Evolutionary conservation across 139 green algal genomes (phyloP).

Genomic region (Parachlorella kessleri): DNA sequence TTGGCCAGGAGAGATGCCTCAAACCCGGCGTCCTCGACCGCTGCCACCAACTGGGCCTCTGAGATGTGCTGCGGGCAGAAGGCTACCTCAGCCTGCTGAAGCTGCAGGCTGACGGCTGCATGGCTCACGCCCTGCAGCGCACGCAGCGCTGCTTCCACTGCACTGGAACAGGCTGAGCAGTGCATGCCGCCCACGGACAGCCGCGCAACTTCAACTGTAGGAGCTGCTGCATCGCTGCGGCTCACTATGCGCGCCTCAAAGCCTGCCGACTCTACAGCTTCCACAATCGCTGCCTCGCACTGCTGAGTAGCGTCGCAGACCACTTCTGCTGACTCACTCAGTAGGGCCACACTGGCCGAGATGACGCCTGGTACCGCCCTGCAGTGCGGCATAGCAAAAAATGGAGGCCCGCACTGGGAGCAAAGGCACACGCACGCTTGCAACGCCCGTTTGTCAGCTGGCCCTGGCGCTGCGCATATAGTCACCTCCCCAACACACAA

Average conservation of each 20-base stretch:
- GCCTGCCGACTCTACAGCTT: slow-evolving; percentile 75
- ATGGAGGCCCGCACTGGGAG: too few species aligned
- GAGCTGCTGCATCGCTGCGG: not conserved
- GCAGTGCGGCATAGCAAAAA: not conserved
- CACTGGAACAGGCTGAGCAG: slow-evolving; percentile 66
- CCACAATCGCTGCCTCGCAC: slow-evolving; percentile 45
- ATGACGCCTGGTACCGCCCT: slow-evolving; percentile 70
- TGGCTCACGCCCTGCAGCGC: slow-evolving; percentile 43
- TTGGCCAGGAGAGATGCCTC: slow-evolving; percentile 36
- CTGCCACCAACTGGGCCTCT: slow-evolving; percentile 43
- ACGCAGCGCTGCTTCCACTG: slow-evolving; percentile 62
- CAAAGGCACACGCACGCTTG: too few species aligned
- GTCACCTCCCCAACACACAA: not conserved
- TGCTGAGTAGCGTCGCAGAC: not conserved
- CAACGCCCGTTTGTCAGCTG: too few species aligned
- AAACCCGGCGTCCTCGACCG: slow-evolving; percentile 77
- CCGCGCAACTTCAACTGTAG: slow-evolving; percentile 11
- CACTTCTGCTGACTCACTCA: slow-evolving; percentile 75
- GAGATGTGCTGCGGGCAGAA: slow-evolving; percentile 11
- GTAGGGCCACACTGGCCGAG: slow-evolving; percentile 65
- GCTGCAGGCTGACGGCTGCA: slow-evolving; percentile 53
- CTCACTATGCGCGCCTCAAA: slow-evolving; percentile 68
- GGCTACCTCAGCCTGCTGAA: slow-evolving; percentile 41
- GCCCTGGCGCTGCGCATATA: not conserved
- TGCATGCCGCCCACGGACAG: slow-evolving; percentile 75